Base-by-base conservation (phyloP, 306 rosid genomes). In the Canavalia ensiformis region DNA sequence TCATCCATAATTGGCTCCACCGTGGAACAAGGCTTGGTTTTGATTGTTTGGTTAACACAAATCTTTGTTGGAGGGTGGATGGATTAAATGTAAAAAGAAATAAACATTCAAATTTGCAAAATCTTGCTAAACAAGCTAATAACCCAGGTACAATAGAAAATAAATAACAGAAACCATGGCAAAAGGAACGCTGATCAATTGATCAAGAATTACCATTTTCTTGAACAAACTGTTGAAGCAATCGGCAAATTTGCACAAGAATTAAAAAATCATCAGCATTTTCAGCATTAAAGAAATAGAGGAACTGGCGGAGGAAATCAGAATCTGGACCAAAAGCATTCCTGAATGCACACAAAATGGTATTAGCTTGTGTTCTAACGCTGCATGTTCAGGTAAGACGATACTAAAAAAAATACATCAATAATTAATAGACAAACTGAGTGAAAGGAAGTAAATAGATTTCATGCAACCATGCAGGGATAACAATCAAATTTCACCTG, bases 281-380 rank as follows among this genome's bases (percentile, higher is more conserved):
- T 76, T 80, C 86, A 47, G 89, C 91, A 68, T 95, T 83, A 37
- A 91, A 93, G 97, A 93, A 95, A 87, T 86, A 95, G 49, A 95
- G 94, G 81, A 95, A 82, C 87, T 87, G 93, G 82, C 92, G 90
- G 60, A 95, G 90, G 85, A 93, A 95, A 85, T 91, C 98, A 77
- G 98, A 95, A 75, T 90, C 90, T 39, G 89, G 88, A 83, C 94
- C 92, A 84, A 91, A 95, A 86, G 94, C 89, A 82, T 74, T 78
- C 92, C 99, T 95, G 96, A 84, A 84, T 76, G 82, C 77, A 88
- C 73, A 87, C 58, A 78, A 74, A 49, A 70, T 68, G 42, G 79
- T 75, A 68, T 72, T 72, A 76, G 51, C 74, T 50, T 46, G 18
- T 59, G 72, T 56, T 76, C 50, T 41, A 60, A 68, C 9, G 49